Conservation (phyloP, 2,329 filamentous ascomycete genomes). For the Colletotrichum plurivorum region DNA sequence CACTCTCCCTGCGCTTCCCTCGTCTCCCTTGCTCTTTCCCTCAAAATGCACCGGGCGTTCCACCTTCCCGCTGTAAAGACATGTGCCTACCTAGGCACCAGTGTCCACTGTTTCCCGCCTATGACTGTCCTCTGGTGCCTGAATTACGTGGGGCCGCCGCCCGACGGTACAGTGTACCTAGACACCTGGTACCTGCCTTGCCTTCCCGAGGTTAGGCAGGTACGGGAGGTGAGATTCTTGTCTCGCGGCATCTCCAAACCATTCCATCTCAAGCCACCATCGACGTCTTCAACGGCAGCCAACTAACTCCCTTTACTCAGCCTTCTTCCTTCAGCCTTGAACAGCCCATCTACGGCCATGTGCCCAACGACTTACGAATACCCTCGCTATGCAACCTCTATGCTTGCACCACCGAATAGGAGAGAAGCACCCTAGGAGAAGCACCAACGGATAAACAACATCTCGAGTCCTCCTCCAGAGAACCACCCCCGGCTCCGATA, state of each 20-base stretch:
- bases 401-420: neutral
- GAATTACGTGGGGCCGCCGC: conserved; percentile 1
- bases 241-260: conserved; percentile 3
- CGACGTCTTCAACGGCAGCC: neutral
- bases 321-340: neutral
- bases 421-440: neutral
- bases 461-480: too few relatives aligned
- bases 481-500: conserved; percentile 3
- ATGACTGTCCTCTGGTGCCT: neutral
- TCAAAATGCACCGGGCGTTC: neutral
- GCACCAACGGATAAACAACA: neutral
- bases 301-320: neutral
- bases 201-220: too few relatives aligned
- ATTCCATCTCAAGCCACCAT: conserved; percentile 11
- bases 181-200: too few relatives aligned
- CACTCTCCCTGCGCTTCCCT: neutral
- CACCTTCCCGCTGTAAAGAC: neutral
- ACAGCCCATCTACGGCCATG: neutral
- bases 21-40: neutral
- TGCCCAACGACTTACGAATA: neutral
- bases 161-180: neutral
- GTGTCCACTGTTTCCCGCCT: neutral
- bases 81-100: too few relatives aligned
- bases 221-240: neutral
- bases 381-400: conserved; percentile 6